Evolutionary conservation across 2,329 filamentous ascomycete genomes (phyloP), one percentile per base, ranked within the genome.

Genomic region (Pseudomassariella vexata): DNA sequence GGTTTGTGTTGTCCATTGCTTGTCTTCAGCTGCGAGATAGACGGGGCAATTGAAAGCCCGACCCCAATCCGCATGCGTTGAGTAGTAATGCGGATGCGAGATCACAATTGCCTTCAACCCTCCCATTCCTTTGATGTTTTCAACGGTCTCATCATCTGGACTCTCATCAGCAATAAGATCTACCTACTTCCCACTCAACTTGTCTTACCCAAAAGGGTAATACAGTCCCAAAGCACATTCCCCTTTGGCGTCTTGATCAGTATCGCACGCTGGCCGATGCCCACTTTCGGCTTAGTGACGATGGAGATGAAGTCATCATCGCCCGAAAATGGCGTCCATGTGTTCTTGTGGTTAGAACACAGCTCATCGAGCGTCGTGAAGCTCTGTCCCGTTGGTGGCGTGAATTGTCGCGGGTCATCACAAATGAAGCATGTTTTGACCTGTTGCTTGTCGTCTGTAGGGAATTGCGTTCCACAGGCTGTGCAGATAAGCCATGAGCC

Each of bases 41-140:
- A 92, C 76, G 0, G 77, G 78, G 45, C 84, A 88, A 5, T 59
- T 44, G 44, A 92, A 90, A 0, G 68, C 66, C 26, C 63, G 52
- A 0, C 82, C 79, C 85, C 86, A 94, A 43, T 82, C 74, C 1
- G 84, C 56, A 53, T 87, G 81, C 4, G 84, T 83, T 10, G 78
- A 79, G 59, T 85, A 92, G 59, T 85, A 94, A 53, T 94, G 86
- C 32, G 86, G 86, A 57, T 94, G 84, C 9, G 73, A 79, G 40
- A 89, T 85, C 44, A 78, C 77, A 27, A 92, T 88, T 1, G 80
- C 84, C 20, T 63, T 62, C 9, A 94, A 49, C 0, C 82, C 83
- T 25, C 85, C 85, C 6, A 78, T 63, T 0, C 49, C 52, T 5
- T 70, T 65, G 45, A 90, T 75, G 35, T 56, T 53, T 1, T 59